A percentile compares a stretch with the other conserved stretches of the same genome.
These are phyloP conservation scores for Trichoderma parareesei DNA, from an alignment of 495 filamentous ascomycete species.

Conservation along the genomic window DNA sequence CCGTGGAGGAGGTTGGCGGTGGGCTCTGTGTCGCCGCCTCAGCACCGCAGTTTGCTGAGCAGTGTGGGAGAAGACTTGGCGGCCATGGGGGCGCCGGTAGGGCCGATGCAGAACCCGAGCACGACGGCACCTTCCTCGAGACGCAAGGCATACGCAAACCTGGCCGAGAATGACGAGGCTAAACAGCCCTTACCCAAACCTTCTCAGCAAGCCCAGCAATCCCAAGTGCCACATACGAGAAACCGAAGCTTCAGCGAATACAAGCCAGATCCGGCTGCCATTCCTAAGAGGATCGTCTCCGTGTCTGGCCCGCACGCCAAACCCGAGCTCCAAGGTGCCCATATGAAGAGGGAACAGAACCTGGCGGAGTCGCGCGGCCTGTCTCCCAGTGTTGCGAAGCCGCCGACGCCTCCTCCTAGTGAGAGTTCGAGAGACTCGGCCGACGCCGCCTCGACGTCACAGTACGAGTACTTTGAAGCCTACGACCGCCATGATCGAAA, in stretches of 20 bases:
- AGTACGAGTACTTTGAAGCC: slow-evolving; percentile 55
- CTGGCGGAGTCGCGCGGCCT: slow-evolving; percentile 70
- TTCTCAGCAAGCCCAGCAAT: slow-evolving; percentile 20
- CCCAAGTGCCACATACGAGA: slow-evolving; percentile 33
- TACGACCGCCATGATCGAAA: slow-evolving; percentile 47
- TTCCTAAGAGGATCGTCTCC: slow-evolving; percentile 63
- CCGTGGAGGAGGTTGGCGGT: slow-evolving; percentile 50
- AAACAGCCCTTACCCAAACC: background rate
- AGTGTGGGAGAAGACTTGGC: slow-evolving; percentile 42
- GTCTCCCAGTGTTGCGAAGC: slow-evolving; percentile 46
- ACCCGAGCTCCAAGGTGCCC: slow-evolving; percentile 31
- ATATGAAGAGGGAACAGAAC: slow-evolving; percentile 72
- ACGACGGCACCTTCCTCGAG: slow-evolving; percentile 32
- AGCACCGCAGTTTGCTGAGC: slow-evolving; percentile 15
- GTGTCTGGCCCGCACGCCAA: slow-evolving; percentile 52
- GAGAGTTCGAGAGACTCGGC: slow-evolving; percentile 39
- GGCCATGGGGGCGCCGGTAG: slow-evolving; percentile 29
- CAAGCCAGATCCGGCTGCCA: slow-evolving; percentile 53
- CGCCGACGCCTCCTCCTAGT: slow-evolving; percentile 67
- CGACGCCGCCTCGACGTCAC: slow-evolving; percentile 25
- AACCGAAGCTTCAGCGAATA: slow-evolving; percentile 88
- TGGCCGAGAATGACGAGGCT: slow-evolving; percentile 22
- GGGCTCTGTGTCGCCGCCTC: slow-evolving; percentile 17
- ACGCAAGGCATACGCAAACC: slow-evolving; percentile 43
- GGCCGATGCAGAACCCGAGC: background rate